Conservation (phyloP, 352 stramenopile genomes). For the Phytophthora foliorum region DNA sequence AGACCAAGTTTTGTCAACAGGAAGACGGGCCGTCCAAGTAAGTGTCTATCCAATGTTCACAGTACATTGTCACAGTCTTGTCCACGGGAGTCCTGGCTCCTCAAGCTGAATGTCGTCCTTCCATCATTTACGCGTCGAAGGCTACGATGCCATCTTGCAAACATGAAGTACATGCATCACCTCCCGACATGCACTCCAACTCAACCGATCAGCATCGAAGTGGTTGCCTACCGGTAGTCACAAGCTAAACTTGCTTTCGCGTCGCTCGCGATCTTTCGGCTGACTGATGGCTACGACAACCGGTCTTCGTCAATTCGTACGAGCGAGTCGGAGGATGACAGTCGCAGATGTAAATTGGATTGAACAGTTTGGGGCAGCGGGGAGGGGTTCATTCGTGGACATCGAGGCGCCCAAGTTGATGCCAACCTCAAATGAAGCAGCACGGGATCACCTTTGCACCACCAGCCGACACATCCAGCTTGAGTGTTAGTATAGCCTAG, state of each 20-base stretch:
- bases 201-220: neutral
- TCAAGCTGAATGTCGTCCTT: conserved; percentile 23
- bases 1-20: conserved; percentile 1
- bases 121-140: neutral
- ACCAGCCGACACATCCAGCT: conserved; percentile 9
- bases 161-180: neutral
- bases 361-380: conserved; percentile 25
- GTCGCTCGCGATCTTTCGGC: neutral
- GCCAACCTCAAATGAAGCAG: neutral
- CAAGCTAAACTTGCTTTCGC: neutral
- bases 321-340: conserved; percentile 8
- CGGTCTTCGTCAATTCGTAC: neutral
- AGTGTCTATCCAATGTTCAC: conserved; percentile 29
- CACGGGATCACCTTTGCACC: conserved; percentile 12
- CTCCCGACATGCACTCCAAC: neutral
- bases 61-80: conserved; percentile 6
- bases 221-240: neutral
- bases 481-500: neutral
- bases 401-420: conserved; percentile 1
- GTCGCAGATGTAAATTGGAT: conserved; percentile 31
- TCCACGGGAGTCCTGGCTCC: conserved; percentile 6
- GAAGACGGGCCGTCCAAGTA: conserved; percentile 1
- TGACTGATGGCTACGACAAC: neutral
- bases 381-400: conserved; percentile 27
- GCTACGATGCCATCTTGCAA: neutral